Evolutionary conservation across 352 stramenopile species (phyloP), one percentile per base, ranked within the genome.

Genomic region (Phytophthora agathidicida): DNA sequence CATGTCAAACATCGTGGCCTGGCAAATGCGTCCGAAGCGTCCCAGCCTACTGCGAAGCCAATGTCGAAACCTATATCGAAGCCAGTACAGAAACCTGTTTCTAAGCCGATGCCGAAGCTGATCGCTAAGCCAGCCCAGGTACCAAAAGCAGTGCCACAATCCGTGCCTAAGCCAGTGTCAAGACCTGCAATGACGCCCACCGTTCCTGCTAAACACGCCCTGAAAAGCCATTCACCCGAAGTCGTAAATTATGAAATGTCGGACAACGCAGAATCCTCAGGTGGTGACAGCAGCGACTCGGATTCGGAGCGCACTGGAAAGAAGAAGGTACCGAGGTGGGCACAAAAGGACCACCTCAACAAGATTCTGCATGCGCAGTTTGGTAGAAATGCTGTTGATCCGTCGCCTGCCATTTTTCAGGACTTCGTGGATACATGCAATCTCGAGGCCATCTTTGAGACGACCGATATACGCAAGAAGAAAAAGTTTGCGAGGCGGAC

Each of bases 361-460:
- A 77, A 83, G 16, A 73, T 80, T 14, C 53, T 96, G 24, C 77
- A 73, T 7, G 57, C 66, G 16, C 86, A 96, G 49, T 96, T 93
- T 62, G 83, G 84, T 3, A 73, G 75, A 27, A 87, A 91, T 31
- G 81, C 79, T 3, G 66, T 83, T 10, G 85, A 94, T 50, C 86
- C 84, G 8, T 89, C 83, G n/a, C 86, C 83, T 5, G 67, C 64
- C 4, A 91, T 94, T 56, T 96, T 96, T 48, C 75, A 78, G 8
- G 86, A 96, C 32, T 95, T 93, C 56, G 77, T 92, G 16, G 83
- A 89, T 45, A 86, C 81, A 3, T 96, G 86, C 55, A 85, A 96
- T 53, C 39, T 96, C 2, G 86, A 94, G 65, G 77, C 81, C 8
- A 96, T 96, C 24, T 94, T 94, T 35, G 71, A 96, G 54, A 74